Conservation (phyloP, 1,139 yeast genomes). For the Suhomyces choctaworum region DNA sequence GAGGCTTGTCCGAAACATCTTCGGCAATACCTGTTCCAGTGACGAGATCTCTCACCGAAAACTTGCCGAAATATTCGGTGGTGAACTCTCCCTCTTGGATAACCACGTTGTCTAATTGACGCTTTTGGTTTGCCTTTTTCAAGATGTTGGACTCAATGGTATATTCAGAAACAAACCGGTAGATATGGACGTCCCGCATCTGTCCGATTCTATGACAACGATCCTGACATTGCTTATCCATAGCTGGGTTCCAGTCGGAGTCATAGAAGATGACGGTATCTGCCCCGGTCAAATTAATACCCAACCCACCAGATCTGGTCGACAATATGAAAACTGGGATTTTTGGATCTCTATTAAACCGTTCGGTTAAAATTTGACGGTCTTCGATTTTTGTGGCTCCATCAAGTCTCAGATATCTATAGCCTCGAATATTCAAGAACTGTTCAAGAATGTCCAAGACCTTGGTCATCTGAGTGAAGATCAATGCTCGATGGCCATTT, state of each 20-base stretch:
- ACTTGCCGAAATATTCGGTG: constrained; percentile 88
- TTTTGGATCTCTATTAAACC: constrained; percentile 82
- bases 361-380: constrained; percentile 89
- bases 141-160: constrained; percentile 95
- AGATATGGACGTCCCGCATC: constrained; percentile 95
- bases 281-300: constrained; percentile 97
- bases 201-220: constrained; percentile 99
- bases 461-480: constrained; percentile 97
- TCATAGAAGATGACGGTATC: constrained; percentile 99
- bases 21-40: constrained; percentile 55
- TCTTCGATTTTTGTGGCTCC: constrained; percentile 98
- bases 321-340: constrained; percentile 92
- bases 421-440: constrained; percentile 91
- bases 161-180: constrained; percentile 92
- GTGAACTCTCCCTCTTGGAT: constrained; percentile 99
- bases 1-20: constrained; percentile 36
- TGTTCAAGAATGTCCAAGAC: constrained; percentile 92
- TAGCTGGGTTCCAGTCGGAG: constrained; percentile 99
- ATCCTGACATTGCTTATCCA: constrained; percentile 99
- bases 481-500: constrained; percentile 89
- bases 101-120: constrained; percentile 91
- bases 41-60: constrained; percentile 85
- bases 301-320: constrained; percentile 96
- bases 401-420: constrained; percentile 90
- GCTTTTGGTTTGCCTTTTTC: constrained; percentile 92